phyloP scores from a whole-genome alignment of 495 filamentous ascomycete species.

The Xylaria castorea region DNA sequence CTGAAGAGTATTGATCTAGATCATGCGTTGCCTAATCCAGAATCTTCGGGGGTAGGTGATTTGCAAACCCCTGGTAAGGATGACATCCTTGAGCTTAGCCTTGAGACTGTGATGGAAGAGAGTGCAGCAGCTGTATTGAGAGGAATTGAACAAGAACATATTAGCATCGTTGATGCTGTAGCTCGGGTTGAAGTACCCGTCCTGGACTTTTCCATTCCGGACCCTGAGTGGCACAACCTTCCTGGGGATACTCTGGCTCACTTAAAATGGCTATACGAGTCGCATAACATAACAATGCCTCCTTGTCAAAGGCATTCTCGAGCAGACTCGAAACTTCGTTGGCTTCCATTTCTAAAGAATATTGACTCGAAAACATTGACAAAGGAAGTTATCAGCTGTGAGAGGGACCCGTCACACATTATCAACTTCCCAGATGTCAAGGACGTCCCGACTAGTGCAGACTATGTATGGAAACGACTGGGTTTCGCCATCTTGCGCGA shows the following conservation, averaged over 20 bases:
- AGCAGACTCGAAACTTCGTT: constrained; percentile 54
- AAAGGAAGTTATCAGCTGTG: constrained; percentile 43
- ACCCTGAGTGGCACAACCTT: constrained; percentile 60
- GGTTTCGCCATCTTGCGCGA: constrained; percentile 60
- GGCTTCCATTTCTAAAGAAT: constrained; percentile 52
- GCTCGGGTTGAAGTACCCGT: constrained; percentile 62
- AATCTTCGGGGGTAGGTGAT: background rate
- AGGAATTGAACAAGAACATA: constrained; percentile 65
- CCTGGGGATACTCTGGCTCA: constrained; percentile 33
- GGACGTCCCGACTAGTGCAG: constrained; percentile 45
- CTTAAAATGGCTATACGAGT: constrained; percentile 43
- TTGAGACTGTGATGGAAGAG: constrained; percentile 53
- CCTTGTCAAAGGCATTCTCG: constrained; percentile 52
- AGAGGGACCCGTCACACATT: constrained; percentile 35
- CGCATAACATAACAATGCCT: constrained; percentile 34
- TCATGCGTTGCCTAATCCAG: constrained; percentile 12
- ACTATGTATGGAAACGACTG: constrained; percentile 59
- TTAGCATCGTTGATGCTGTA: constrained; percentile 63
- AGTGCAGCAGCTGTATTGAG: constrained; percentile 50
- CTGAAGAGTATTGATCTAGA: constrained; percentile 33
- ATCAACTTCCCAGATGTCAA: constrained; percentile 30
- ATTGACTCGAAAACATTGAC: constrained; percentile 39
- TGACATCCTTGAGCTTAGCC: constrained; percentile 47
- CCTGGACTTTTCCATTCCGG: constrained; percentile 65
- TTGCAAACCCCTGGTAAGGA: background rate